Conservation (phyloP, 2,329 filamentous ascomycete genomes). For the Penicillium sp. region DNA sequence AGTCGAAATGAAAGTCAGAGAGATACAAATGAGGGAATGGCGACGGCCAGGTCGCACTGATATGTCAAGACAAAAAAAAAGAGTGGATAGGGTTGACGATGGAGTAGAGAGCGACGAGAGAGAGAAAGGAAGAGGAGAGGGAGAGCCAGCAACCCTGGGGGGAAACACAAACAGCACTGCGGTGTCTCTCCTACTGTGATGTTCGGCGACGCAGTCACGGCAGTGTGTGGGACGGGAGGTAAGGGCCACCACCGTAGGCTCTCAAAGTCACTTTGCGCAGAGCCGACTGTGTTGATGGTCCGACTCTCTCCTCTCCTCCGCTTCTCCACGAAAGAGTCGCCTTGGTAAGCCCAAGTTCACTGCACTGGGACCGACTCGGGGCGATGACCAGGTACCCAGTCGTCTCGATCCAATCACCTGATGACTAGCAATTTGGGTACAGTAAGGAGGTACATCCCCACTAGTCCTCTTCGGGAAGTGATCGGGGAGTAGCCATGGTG, state of each 20-base stretch:
- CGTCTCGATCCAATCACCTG: no score
- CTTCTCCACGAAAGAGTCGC: not conserved
- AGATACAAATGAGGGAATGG: constrained; percentile 19
- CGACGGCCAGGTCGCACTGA: constrained; percentile 20
- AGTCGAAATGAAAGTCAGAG: constrained; percentile 7
- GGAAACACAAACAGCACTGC: not conserved
- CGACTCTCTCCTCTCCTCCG: no score
- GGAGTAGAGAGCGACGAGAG: constrained; percentile 1
- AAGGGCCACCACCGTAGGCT: not conserved
- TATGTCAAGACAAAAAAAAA: no score
- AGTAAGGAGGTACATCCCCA: not conserved
- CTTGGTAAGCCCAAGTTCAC: not conserved
- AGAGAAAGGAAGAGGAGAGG: not conserved
- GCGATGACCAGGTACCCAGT: not conserved
- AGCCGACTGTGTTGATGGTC: no score
- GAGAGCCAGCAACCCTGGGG: not conserved
- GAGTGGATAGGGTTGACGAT: not conserved
- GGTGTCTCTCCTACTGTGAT: not conserved
- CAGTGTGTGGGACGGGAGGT: not conserved
- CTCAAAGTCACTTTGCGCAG: no score
- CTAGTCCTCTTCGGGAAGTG: constrained; percentile 5
- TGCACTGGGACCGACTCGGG: not conserved
- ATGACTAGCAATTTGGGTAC: constrained; percentile 3
- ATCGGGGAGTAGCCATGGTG: not conserved
- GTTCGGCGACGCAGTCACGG: not conserved